These are phyloP conservation scores for Blastocystis sp. DNA, from an alignment of 352 stramenopile genomes.

Conservation along the genomic window DNA sequence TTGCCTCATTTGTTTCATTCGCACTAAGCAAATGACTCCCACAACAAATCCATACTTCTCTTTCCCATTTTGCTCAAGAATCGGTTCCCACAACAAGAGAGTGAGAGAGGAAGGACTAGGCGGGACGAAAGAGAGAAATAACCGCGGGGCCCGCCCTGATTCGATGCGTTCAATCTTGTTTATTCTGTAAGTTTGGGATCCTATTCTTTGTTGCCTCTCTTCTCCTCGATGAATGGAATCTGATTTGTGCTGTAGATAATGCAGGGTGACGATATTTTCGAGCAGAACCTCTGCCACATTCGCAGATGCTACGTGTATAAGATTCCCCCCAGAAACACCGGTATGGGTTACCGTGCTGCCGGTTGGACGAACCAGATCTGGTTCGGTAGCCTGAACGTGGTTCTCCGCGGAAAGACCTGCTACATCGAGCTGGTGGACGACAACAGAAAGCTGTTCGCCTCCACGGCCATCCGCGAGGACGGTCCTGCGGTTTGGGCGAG, in stretches of 20 bases:
- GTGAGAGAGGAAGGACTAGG: neutral
- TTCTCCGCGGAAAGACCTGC: conserved; percentile 30
- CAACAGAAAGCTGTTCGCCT: conserved; percentile 48
- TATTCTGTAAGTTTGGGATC: neutral
- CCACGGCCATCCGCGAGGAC: conserved; percentile 51
- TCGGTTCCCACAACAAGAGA: neutral
- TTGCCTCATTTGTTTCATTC: too few species aligned
- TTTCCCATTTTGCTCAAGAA: neutral
- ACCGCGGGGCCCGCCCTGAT: neutral
- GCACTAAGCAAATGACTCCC: too few species aligned
- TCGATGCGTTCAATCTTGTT: neutral
- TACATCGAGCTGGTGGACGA: conserved; percentile 49
- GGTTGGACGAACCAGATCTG: conserved; percentile 53
- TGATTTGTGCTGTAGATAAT: conserved; percentile 28
- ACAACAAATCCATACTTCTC: too few species aligned
- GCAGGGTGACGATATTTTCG: conserved; percentile 54
- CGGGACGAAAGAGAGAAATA: neutral
- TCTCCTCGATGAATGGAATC: neutral
- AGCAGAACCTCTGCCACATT: conserved; percentile 49
- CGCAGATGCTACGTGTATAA: conserved; percentile 65
- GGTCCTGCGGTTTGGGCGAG: conserved; percentile 24
- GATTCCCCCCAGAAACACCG: conserved; percentile 55
- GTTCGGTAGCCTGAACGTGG: conserved; percentile 7
- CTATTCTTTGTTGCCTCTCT: neutral
- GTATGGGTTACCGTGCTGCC: conserved; percentile 69